phyloP scores from a whole-genome alignment of 2,329 filamentous ascomycete species.

The Monascus ruber region DNA sequence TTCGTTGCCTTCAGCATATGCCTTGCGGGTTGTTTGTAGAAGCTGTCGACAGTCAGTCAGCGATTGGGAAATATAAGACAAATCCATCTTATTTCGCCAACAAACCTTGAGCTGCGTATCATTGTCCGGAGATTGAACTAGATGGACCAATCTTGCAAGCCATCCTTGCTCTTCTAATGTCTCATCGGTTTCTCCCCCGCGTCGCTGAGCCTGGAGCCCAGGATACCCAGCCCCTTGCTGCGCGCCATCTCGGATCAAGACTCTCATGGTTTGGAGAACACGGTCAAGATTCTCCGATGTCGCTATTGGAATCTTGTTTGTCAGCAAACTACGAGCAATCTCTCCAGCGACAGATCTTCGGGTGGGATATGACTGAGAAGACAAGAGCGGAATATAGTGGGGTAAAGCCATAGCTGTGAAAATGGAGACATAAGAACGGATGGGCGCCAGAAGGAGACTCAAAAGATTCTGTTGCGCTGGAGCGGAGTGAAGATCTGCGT shows the following conservation, averaged over 20 bases:
- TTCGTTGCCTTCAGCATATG: constrained; percentile 84
- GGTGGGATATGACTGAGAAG: constrained; percentile 87
- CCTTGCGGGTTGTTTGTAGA: constrained; percentile 74
- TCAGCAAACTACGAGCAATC: constrained; percentile 70
- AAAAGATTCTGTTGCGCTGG: constrained; percentile 81
- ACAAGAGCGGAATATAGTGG: constrained; percentile 78
- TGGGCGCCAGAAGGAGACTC: constrained; percentile 76
- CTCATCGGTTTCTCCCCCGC: constrained; percentile 81
- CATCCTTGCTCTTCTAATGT: constrained; percentile 97
- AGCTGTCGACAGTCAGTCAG: constrained; percentile 38
- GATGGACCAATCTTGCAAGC: constrained; percentile 83
- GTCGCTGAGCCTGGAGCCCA: constrained; percentile 60
- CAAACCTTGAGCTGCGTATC: constrained; percentile 75
- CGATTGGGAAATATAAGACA: constrained; percentile 4
- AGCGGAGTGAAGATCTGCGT: constrained; percentile 84
- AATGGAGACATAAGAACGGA: constrained; percentile 81
- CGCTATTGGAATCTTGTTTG: constrained; percentile 67
- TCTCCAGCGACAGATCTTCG: constrained; percentile 83
- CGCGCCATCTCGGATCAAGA: constrained; percentile 85
- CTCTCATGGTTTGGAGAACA: constrained; percentile 75
- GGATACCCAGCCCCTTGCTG: constrained; percentile 77
- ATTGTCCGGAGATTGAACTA: constrained; percentile 73
- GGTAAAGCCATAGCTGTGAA: constrained; percentile 94
- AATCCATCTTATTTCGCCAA: neutral
- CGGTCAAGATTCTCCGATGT: constrained; percentile 73